Base-by-base conservation (phyloP, 2,329 filamentous ascomycete genomes). In the Ascomycota sp. region DNA sequence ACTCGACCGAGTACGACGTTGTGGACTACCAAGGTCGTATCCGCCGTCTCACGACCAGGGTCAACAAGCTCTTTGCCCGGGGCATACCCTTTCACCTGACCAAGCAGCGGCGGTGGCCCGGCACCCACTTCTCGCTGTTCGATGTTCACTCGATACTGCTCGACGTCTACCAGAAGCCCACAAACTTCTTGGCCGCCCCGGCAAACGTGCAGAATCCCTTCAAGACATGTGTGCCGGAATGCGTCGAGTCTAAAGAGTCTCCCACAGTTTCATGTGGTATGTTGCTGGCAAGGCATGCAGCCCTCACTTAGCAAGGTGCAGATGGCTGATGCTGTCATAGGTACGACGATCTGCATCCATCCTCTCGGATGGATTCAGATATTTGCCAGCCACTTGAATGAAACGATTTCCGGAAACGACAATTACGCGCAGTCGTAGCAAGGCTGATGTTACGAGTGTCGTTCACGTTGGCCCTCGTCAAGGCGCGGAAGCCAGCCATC, bases 261-360 rank as follows among this genome's bases (percentile, higher is more conserved):
- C 48, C 57, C 65, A 75, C 38, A 70, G 65, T 27, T 85, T 67
- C 45, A 38, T 81, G 45, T 85, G 77, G 75, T 78, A 27, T 35
- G 43, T 42, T 9, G 11, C 20, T 27, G 31, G 7, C 12, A 19
- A 13, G 5, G 22, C n/a, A n/a, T n/a, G n/a, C n/a, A n/a, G n/a
- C n/a, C n/a, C 19, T n/a, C 19, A 22, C 27, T 21, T 12, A n/a
- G 2, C 17, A n/a, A 17, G 26, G 13, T 10, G 21, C 26, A 32
- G 27, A 35, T 27, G 6, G 7, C 12, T 4, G n/a, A 5, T 12
- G n/a, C n/a, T 11, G n/a, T n/a, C 10, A 19, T 17, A 56, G 52
- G 52, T 63, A 61, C 40, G 77, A 86, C 49, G 65, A 72, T 43
- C 47, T 85, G 43, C 79, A 86, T 53, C 75, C 76, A 0, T 72